Base-by-base conservation (phyloP, 768 basidiomycete genomes). In the Cystofilobasidium macerans region DNA sequence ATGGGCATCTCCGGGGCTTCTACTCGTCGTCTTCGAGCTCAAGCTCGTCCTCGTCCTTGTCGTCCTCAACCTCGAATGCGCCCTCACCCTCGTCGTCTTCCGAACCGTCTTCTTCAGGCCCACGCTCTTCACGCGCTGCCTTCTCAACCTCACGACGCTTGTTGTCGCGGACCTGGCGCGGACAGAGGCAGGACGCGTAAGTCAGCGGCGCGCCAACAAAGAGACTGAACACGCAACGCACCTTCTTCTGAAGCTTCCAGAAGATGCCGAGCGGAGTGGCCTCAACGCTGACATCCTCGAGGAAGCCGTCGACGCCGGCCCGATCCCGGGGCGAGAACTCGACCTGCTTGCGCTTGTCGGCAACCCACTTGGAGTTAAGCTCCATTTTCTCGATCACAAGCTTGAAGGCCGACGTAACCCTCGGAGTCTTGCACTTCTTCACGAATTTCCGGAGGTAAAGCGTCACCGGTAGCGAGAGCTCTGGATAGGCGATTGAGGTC, bases 401-500 rank as follows among this genome's bases (percentile, higher is more conserved):
- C 77, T 93, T 97, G 28, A 89, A 79, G 43, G 63, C 64, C 26
- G 79, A 70, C 2, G 78, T 80, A 11, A 75, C 72, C 63, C 77
- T 78, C 11, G 72, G 69, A 11, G 64, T 69, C 18, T 74, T 68
- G 24, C 65, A 59, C 43, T 77, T 78, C 75, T 95, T 97, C 70
- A 93, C 71, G 62, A 82, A 80, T 70, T 86, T 86, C 51, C 84
- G 84, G 59, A 99, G 78, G 0, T 83, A 78, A 14, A 88, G 81
- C 20, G 85, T 77, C 42, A 92, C 78, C 3, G 93, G 92, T 16
- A 97, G 82, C 18, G 84, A 80, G 45, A 94, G 81, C 77, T 99
- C 95, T 2, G 95, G 94, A 80, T 95, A 98, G 0, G 89, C 89
- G 67, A 97, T 85, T 75, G 86, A 88, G 0, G 84, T 86, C 57